Evolutionary conservation across 192 early-diverging fungal genomes (phyloP).

Genomic region (Coemansia sp.): DNA sequence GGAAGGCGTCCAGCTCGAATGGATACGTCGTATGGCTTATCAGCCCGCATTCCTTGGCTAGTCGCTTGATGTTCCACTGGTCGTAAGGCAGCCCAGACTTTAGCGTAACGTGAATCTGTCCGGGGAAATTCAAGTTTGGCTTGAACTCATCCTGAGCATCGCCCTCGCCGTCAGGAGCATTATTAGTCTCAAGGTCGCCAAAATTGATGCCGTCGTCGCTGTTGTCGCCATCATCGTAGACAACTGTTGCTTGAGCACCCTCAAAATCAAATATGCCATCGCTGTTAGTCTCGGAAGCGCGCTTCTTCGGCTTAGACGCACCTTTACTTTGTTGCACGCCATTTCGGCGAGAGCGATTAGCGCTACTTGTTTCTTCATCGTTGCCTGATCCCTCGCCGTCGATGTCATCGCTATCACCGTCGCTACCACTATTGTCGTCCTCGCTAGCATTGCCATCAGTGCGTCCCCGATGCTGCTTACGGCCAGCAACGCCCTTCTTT

Average conservation of each 20-base stretch:
- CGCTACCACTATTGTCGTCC: not conserved
- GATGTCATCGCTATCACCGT: constrained; percentile 11
- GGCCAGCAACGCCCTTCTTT: not conserved
- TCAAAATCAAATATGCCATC: constrained; percentile 37
- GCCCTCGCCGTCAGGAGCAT: constrained; percentile 12
- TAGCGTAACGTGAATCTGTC: constrained; percentile 81
- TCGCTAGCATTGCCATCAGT: constrained; percentile 1
- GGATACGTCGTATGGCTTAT: constrained; percentile 57
- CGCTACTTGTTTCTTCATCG: not conserved
- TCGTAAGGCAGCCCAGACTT: constrained; percentile 88
- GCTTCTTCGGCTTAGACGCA: constrained; percentile 5
- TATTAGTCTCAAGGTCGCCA: not conserved
- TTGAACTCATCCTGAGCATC: constrained; percentile 5
- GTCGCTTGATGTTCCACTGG: constrained; percentile 77
- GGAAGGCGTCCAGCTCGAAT: constrained; percentile 72
- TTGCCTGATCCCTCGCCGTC: constrained; percentile 5
- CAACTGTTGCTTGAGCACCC: constrained; percentile 34
- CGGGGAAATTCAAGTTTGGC: constrained; percentile 23
- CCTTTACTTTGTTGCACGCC: not conserved
- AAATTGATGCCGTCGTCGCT: constrained; percentile 6
- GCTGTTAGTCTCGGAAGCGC: not conserved
- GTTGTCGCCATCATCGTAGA: constrained; percentile 15
- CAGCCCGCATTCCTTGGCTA: constrained; percentile 73
- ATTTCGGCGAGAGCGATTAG: not conserved
- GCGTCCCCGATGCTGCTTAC: not conserved